Conservation (phyloP, 108 stramenopile genomes). For the Cylindrotheca closterium region DNA sequence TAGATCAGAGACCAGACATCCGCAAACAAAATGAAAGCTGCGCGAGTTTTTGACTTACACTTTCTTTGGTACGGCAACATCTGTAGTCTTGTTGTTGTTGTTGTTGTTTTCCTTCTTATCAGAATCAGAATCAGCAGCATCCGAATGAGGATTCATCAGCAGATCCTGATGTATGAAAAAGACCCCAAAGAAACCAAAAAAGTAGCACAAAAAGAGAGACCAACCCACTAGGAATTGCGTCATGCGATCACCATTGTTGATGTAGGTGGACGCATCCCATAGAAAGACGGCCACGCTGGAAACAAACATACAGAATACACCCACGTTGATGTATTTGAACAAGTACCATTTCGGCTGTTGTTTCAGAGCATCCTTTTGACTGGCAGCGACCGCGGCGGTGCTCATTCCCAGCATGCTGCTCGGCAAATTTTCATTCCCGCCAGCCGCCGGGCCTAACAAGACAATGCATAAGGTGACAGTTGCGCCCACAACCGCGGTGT, state of each 20-base stretch:
- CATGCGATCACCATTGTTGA: slow-evolving; percentile 55
- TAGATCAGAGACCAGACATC: too few species aligned
- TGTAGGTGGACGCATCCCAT: slow-evolving; percentile 58
- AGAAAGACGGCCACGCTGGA: slow-evolving; percentile 60
- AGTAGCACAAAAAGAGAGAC: slow-evolving; percentile 84
- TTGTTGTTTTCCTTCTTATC: too few species aligned
- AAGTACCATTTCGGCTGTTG: slow-evolving; percentile 81
- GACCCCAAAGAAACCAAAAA: slow-evolving; percentile 97
- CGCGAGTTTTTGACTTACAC: background rate
- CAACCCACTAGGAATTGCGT: slow-evolving; percentile 73
- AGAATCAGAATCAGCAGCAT: too few species aligned
- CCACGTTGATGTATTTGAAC: slow-evolving; percentile 67
- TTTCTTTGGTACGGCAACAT: too few species aligned
- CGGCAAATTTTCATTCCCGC: slow-evolving; percentile 5
- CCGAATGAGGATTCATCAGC: too few species aligned
- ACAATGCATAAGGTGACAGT: slow-evolving; percentile 59
- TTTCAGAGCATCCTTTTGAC: background rate
- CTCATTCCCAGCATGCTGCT: slow-evolving; percentile 1
- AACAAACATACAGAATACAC: slow-evolving; percentile 50
- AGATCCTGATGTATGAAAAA: slow-evolving; percentile 68
- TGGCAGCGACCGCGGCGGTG: slow-evolving; percentile 6
- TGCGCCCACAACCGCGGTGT: slow-evolving; percentile 57
- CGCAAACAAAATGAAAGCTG: too few species aligned
- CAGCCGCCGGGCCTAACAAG: slow-evolving; percentile 40
- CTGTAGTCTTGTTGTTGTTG: slow-evolving; percentile 32